A percentile compares a stretch with the other conserved stretches of the same genome.
Conservation (phyloP, 169 alveolate genomes). For the Eimeria falciformis region DNA sequence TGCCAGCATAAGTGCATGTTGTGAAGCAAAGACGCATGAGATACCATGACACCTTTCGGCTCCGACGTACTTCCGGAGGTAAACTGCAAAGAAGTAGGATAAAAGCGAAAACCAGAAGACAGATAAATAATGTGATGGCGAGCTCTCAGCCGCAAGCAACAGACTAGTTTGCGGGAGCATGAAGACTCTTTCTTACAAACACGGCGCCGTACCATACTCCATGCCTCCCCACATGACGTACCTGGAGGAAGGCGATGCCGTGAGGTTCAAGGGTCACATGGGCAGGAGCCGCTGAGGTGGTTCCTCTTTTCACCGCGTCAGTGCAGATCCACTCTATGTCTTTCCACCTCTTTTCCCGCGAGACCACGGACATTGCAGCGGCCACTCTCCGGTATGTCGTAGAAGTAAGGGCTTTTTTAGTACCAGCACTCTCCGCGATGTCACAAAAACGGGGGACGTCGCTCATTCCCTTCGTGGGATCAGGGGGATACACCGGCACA, state of each 20-base stretch:
- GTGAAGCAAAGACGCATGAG: constrained; percentile 83
- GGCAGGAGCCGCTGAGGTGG: neutral
- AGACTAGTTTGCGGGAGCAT: no score
- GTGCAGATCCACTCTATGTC: constrained; percentile 72
- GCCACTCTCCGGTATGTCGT: constrained; percentile 75
- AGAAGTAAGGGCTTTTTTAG: constrained; percentile 77
- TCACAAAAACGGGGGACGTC: constrained; percentile 86
- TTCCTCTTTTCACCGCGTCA: constrained; percentile 40
- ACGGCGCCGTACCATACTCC: no score
- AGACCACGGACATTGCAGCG: constrained; percentile 45
- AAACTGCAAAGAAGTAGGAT: constrained; percentile 74
- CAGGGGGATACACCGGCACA: constrained; percentile 87
- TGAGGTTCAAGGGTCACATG: constrained; percentile 53
- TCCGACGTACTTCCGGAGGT: constrained; percentile 85
- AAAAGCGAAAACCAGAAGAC: no score
- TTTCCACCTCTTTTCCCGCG: constrained; percentile 71
- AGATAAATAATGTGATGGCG: neutral
- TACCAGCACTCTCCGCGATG: constrained; percentile 80
- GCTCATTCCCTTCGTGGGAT: constrained; percentile 80
- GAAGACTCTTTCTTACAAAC: no score
- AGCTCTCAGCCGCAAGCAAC: neutral
- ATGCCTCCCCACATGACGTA: constrained; percentile 18
- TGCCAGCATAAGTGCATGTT: constrained; percentile 82
- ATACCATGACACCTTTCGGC: constrained; percentile 85
- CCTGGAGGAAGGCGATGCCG: constrained; percentile 81